Percentiles rank a stretch among this genome's conserved stretches.
phyloP scores from a whole-genome alignment of 1,139 yeast species.

The Suhomyces chickasaworum region DNA sequence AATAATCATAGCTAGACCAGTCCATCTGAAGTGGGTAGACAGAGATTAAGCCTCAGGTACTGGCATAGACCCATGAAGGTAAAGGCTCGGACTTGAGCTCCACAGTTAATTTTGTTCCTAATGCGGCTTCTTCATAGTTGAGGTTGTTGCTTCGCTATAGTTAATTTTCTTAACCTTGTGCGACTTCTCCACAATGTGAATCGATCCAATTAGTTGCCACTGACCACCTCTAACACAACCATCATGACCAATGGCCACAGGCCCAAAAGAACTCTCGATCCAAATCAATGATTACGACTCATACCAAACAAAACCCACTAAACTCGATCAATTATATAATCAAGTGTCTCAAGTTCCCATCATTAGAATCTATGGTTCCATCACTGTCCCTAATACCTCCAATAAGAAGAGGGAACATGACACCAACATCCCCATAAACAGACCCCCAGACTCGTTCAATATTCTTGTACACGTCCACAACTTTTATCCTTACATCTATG shows the following conservation, averaged over 20 bases:
- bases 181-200: not conserved
- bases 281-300: constrained; percentile 65
- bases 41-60: too few species aligned
- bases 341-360: constrained; percentile 64
- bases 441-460: constrained; percentile 18
- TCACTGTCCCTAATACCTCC: constrained; percentile 17
- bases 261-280: constrained; percentile 1
- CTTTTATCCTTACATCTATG: constrained; percentile 75
- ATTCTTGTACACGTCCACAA: constrained; percentile 75
- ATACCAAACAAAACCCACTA: constrained; percentile 51
- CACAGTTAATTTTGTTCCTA: too few species aligned
- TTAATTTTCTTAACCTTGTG: not conserved
- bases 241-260: constrained; percentile 6
- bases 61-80: too few species aligned
- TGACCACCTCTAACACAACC: not conserved
- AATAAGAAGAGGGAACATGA: constrained; percentile 6
- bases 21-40: too few species aligned
- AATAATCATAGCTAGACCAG: too few species aligned
- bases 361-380: constrained; percentile 72
- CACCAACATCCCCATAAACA: not conserved
- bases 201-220: not conserved
- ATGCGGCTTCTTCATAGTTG: too few species aligned
- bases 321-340: constrained; percentile 34
- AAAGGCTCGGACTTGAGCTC: too few species aligned
- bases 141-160: too few species aligned